A percentile compares a stretch with the other conserved stretches of the same genome.
These are phyloP conservation scores for Scedosporium dehoogii DNA, from an alignment of 2,329 filamentous ascomycete species.

Conservation along the genomic window DNA sequence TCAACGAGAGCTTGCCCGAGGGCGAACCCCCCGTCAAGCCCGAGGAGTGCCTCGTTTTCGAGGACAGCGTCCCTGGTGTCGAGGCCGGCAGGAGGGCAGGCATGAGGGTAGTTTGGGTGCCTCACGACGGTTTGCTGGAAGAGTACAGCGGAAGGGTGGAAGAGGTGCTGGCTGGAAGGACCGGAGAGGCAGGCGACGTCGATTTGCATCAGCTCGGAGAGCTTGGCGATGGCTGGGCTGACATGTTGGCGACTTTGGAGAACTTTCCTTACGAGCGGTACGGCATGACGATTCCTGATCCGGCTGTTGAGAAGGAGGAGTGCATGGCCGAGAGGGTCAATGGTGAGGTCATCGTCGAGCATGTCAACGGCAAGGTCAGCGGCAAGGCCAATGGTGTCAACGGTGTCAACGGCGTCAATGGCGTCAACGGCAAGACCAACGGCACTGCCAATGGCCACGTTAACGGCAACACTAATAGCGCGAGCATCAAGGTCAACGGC, in stretches of 20 bases:
- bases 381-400: too few species aligned
- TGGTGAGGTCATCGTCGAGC: neutral
- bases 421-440: neutral
- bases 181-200: conserved; percentile 53
- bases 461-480: too few species aligned
- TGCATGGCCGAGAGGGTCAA: conserved; percentile 28
- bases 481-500: too few species aligned
- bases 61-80: conserved; percentile 88
- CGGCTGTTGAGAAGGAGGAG: conserved; percentile 27
- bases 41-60: conserved; percentile 90
- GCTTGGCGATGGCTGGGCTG: conserved; percentile 50
- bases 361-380: too few species aligned
- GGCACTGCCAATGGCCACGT: too few species aligned
- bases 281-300: conserved; percentile 38
- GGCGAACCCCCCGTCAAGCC: conserved; percentile 59
- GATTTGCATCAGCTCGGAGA: conserved; percentile 48
- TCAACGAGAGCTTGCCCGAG: conserved; percentile 63
- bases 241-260: conserved; percentile 40
- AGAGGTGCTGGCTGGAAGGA: conserved; percentile 74
- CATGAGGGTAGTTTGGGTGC: conserved; percentile 91
- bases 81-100: conserved; percentile 84
- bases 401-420: neutral
- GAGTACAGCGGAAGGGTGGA: conserved; percentile 70
- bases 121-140: conserved; percentile 66
- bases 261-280: conserved; percentile 50